Conservation (phyloP, 129 eudicot species). For the Artemisia annua region DNA sequence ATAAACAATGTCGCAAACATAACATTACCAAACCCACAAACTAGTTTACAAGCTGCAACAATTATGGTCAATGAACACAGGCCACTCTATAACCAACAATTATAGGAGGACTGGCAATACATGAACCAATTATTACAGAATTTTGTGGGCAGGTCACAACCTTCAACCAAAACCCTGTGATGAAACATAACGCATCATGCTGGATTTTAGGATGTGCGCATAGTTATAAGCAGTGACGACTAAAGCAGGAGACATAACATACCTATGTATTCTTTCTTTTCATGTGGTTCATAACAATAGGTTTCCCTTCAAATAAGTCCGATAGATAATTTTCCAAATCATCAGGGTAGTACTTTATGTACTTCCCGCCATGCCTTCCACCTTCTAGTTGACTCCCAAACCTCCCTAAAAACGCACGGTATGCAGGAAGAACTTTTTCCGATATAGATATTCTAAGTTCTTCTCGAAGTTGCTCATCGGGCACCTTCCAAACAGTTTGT, state of each 20-base stretch:
- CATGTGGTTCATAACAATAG: slow-evolving; percentile 54
- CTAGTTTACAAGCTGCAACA: slow-evolving; percentile 13
- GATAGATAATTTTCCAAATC: slow-evolving; percentile 75
- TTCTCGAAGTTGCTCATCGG: slow-evolving; percentile 79
- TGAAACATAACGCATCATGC: slow-evolving; percentile 32
- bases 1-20: background rate
- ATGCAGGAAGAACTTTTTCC: slow-evolving; percentile 82
- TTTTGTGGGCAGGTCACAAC: slow-evolving; percentile 30
- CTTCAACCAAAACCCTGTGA: slow-evolving; percentile 35
- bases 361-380: slow-evolving; percentile 81
- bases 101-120: slow-evolving; percentile 30
- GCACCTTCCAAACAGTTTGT: slow-evolving; percentile 87
- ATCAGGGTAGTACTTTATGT: slow-evolving; percentile 71
- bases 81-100: slow-evolving; percentile 19
- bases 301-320: slow-evolving; percentile 84
- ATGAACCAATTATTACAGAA: slow-evolving; percentile 50
- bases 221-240: slow-evolving; percentile 21
- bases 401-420: slow-evolving; percentile 77
- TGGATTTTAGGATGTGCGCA: slow-evolving; percentile 26
- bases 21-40: slow-evolving; percentile 2
- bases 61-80: slow-evolving; percentile 5
- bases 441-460: slow-evolving; percentile 91
- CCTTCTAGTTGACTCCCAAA: slow-evolving; percentile 81
- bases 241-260: slow-evolving; percentile 39
- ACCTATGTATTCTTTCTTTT: slow-evolving; percentile 71